Evolutionary conservation across 495 filamentous ascomycete species (phyloP), one percentile per base, ranked within the genome.

Genomic region (Aspergillus sclerotiicarbonarius): DNA sequence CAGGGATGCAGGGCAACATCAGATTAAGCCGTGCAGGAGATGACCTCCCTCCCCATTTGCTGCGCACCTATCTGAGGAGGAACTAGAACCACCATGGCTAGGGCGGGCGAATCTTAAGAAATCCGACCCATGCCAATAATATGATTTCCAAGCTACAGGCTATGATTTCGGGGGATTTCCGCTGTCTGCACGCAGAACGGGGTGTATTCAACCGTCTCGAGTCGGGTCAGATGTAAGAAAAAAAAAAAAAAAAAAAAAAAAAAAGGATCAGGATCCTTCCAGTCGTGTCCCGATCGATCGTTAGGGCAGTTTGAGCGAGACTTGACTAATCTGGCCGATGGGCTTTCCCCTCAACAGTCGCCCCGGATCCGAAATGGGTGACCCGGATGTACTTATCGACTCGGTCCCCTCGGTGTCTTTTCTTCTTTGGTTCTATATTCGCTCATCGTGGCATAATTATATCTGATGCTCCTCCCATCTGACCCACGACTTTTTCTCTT

Each of bases 231-330:
- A 50, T 31, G 31, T 50, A 16, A 13, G 37, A n/a, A 4, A 41
- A n/a, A n/a, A n/a, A n/a, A n/a, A n/a, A n/a, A n/a, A n/a, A n/a
- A n/a, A n/a, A n/a, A n/a, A n/a, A n/a, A 45, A 45, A 45, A 45
- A 19, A 50, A 50, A 31, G 47, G 47, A 50, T 50, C 31, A 25
- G 25, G 18, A 50, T 50, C 47, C 47, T 50, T 50, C 25, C 47
- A 50, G 30, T 50, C 13, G 47, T 15, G 30, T 50, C 29, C 31
- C 25, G 12, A 31, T 50, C 29, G 12, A 50, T 50, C 31, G 7
- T 15, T 9, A 12, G 21, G 21, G 10, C 31, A 16, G 16, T 7
- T 16, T 32, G 25, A 32, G 47, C 29, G 47, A 50, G 9, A 15
- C 30, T 50, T 50, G 47, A 32, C 47, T 50, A 32, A 50, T 50